Base-by-base conservation (phyloP, 2,329 filamentous ascomycete genomes). In the Lecanicillium sp. region DNA sequence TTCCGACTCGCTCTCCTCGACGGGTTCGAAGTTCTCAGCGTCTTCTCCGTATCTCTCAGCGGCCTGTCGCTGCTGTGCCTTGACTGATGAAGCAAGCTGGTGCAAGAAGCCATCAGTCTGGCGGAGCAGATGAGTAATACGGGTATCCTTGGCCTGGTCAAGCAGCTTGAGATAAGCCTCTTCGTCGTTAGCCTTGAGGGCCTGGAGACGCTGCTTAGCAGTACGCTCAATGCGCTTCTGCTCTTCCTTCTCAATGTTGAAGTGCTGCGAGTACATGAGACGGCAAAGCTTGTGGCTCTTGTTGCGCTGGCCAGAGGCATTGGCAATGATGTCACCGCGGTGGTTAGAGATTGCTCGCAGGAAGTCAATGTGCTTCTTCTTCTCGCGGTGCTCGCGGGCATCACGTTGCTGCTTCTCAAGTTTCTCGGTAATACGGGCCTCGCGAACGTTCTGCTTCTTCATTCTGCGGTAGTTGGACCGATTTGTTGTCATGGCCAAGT, bases 391-490 rank as follows among this genome's bases (percentile, higher is more conserved):
- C 67, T 97, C 90, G 42, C 92, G 85, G 30, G 89, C 90, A 60
- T 97, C 90, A 41, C 92, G 87, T 60, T 98, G 92, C 61, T 98
- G 89, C 68, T 97, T 97, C 76, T 98, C 92, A 2, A 98, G 79
- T 64, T 96, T 98, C 74, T 98, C 92, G 0, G 92, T 98, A 49
- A 98, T 94, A 41, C 90, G 84, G 41, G 92, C 92, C 65, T 98
- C 92, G 27, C 90, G 83, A 36, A 97, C 74, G 36, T 84, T 94
- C 62, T 96, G 90, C 69, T 96, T 97, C 81, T 98, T 98, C 70
- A 92, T 84, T 36, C 92, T 82, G 27, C 92, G 84, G 60, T 96
- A 96, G 54, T 82, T 77, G 38, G 85, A 82, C 36, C 92, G 81
- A 57, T 98, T 98, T 1, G 89, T 90, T 2, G 90, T 96, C 86